Evolutionary conservation across 2,329 filamentous ascomycete species (phyloP).

Genomic region (Fusarium ambrosium): DNA sequence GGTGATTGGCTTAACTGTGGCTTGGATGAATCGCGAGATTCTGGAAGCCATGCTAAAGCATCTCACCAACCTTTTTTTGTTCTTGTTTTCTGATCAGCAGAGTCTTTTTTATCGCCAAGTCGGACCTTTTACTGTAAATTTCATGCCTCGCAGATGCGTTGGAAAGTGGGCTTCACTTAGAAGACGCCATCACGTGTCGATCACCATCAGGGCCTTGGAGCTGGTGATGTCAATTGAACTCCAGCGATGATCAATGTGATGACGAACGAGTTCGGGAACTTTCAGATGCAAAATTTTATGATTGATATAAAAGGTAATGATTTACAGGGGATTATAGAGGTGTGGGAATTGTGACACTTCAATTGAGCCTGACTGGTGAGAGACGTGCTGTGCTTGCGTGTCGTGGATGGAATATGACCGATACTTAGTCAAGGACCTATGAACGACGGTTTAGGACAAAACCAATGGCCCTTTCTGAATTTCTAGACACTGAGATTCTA

Average conservation of each 20-base stretch:
- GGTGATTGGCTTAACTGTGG: conserved; percentile 18
- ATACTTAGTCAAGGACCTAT: background rate
- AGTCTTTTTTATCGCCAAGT: background rate
- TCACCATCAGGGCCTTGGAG: conserved; percentile 28
- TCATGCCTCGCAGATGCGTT: background rate
- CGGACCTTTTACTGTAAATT: background rate
- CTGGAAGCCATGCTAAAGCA: background rate
- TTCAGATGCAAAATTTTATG: background rate
- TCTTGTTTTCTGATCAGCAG: background rate
- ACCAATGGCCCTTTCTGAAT: background rate
- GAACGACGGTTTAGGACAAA: background rate
- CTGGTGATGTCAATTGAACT: conserved; percentile 33
- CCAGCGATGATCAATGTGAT: background rate
- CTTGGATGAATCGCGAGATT: conserved; percentile 12
- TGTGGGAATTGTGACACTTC: background rate
- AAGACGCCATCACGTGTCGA: conserved; percentile 5
- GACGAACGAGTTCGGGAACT: background rate
- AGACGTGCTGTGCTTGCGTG: background rate
- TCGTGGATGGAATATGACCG: background rate
- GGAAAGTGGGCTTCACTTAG: no score
- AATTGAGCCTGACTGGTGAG: conserved; percentile 2
- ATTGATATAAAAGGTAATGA: background rate
- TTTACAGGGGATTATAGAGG: background rate
- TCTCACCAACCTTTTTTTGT: background rate
- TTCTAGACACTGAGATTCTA: background rate